phyloP scores from a whole-genome alignment of 2,329 filamentous ascomycete species.

The Epichloe aotearoae region DNA sequence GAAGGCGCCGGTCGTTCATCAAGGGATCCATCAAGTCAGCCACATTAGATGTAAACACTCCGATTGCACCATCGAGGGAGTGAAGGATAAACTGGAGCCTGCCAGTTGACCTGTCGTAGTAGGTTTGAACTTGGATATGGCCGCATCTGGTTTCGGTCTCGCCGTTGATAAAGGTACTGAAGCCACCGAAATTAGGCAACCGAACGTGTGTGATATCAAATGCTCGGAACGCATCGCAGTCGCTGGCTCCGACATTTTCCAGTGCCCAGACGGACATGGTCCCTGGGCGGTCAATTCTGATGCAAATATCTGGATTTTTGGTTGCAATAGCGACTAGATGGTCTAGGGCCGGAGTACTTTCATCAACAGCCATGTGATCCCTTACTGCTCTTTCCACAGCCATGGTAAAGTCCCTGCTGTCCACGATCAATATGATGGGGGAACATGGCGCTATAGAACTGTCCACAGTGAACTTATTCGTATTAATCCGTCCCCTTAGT shows the following conservation, averaged over 20 bases:
- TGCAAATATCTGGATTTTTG: conserved; percentile 71
- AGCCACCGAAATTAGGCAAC: conserved; percentile 35
- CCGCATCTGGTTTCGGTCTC: conserved; percentile 7
- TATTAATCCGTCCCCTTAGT: conserved; percentile 70
- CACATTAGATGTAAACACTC: conserved; percentile 66
- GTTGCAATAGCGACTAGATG: conserved; percentile 80
- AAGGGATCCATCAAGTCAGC: conserved; percentile 69
- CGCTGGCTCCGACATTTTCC: conserved; percentile 67
- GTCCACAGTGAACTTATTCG: conserved; percentile 55
- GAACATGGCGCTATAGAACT: conserved; percentile 10
- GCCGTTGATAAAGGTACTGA: conserved; percentile 19
- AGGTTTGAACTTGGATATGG: conserved; percentile 59
- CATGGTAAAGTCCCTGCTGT: conserved; percentile 64
- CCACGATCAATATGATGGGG: conserved; percentile 57
- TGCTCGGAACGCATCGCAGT: conserved; percentile 51
- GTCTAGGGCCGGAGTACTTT: conserved; percentile 57
- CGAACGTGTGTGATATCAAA: conserved; percentile 78
- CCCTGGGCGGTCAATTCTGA: conserved; percentile 72
- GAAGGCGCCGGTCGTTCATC: conserved; percentile 45
- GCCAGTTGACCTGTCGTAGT: conserved; percentile 52
- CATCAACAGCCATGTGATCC: conserved; percentile 36
- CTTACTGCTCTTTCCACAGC: conserved; percentile 68
- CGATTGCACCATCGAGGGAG: conserved; percentile 72
- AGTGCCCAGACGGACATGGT: conserved; percentile 87
- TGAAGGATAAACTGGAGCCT: conserved; percentile 65